phyloP scores from a whole-genome alignment of 108 stramenopile genomes.

The Nitzschia sp. region DNA sequence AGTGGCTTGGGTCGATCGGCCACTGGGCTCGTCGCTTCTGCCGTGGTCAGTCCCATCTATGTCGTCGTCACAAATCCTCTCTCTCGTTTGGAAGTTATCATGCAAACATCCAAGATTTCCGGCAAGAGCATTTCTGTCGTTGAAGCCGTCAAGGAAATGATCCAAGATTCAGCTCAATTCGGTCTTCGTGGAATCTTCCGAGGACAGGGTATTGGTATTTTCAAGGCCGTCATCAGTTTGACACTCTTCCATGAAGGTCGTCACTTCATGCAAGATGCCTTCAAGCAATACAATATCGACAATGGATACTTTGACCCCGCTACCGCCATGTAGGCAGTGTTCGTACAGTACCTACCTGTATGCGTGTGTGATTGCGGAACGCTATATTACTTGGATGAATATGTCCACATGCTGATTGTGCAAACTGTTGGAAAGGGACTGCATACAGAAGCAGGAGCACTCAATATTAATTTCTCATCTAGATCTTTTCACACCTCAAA shows the following conservation, averaged over 20 bases:
- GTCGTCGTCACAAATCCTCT: slow-evolving; percentile 91
- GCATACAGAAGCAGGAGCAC: too few species aligned
- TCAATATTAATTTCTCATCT: too few species aligned
- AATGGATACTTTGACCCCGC: slow-evolving; percentile 60
- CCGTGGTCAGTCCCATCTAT: slow-evolving; percentile 88
- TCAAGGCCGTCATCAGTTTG: slow-evolving; percentile 84
- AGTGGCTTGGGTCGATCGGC: slow-evolving; percentile 53
- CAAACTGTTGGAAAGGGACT: too few species aligned
- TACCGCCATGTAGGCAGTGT: too few species aligned
- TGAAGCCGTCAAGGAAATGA: slow-evolving; percentile 83
- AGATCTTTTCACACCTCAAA: too few species aligned
- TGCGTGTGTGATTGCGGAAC: too few species aligned
- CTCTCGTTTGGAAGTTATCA: slow-evolving; percentile 89
- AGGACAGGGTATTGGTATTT: slow-evolving; percentile 92
- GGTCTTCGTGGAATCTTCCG: slow-evolving; percentile 90
- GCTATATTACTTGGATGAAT: too few species aligned
- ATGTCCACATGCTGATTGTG: too few species aligned
- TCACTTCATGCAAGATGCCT: slow-evolving; percentile 81
- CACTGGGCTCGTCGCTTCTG: slow-evolving; percentile 80
- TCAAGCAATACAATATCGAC: slow-evolving; percentile 80
- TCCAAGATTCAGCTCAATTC: slow-evolving; percentile 73
- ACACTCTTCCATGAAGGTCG: slow-evolving; percentile 92
- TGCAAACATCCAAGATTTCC: slow-evolving; percentile 89
- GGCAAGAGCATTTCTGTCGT: slow-evolving; percentile 82
- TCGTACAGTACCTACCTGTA: too few species aligned